Evolutionary conservation across 1,284 basidiomycete genomes (phyloP), one percentile per base, ranked within the genome.

Genomic region (Tylopilus orsonianus): DNA sequence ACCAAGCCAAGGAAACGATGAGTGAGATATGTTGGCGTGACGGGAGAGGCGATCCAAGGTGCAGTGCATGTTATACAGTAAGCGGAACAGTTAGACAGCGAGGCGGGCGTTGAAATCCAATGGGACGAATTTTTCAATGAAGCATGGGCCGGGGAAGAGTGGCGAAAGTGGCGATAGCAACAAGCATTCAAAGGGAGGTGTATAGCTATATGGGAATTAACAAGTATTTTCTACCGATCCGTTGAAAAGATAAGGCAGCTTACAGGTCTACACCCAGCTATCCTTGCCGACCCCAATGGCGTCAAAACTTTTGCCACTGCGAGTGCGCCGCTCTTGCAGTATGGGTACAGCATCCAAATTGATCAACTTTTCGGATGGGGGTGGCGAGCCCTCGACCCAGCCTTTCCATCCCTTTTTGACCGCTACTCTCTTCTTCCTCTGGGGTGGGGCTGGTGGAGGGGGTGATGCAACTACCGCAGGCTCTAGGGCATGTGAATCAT

Each of bases 351-450:
- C 72, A 61, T 90, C 81, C 58, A 88, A 77, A 57, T 90, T 90
- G 68, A 88, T 91, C 49, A 88, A 70, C 63, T 85, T 90, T 59
- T 83, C 82, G 19, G 83, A 88, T 8, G 89, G 87, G 40, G 80
- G 84, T 8, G 87, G 85, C 10, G 85, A 87, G 53, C 85, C 85
- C 70, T 88, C 87, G 16, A 89, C 84, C 87, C 87, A 90, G 43
- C 87, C 87, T 70, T 88, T 91, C 81, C 90, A 93, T 33, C 87
- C 89, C 62, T 87, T 87, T 63, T 76, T 81, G 29, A 81, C 83
- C 1, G 82, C 83, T 18, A 78, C 72, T 22, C 88, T 80, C 73
- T 84, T 87, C 73, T 75, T 90, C 50, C 82, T 79, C 18, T 64
- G 58, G 23, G 27, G 57, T 33, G 62, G 65, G 34, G 53, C 54